Base-by-base conservation (phyloP, 805 yeast species). In the Grigorovia yakushimaensis region DNA sequence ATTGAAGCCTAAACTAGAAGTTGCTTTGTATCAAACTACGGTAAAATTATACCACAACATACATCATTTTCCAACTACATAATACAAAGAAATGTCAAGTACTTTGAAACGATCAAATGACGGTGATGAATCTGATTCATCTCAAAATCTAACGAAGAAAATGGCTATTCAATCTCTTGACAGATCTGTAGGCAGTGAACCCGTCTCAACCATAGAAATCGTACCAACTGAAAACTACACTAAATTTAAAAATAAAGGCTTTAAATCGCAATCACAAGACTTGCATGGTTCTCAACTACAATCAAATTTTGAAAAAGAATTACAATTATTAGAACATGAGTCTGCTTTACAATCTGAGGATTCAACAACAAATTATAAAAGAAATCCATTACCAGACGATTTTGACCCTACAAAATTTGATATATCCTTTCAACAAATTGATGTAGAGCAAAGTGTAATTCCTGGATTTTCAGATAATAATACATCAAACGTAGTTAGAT, bases 351-450 rank as follows among this genome's bases (percentile, higher is more conserved):
- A 39, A 51, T 61, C 44, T 30, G 60, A 48, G 37, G 54, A 27
- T 59, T 58, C 40, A 59, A 33, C 37, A 33, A 73, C 68, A 44
- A 53, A 57, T 5, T 77, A 79, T 77, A 72, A 76, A 50, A 73
- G 91, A 52, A 84, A 93, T 0, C 70, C 74, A 0, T 56, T 79
- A 5, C 77, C 83, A 2, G 39, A 46, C 1, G 69, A 68, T 39
- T 79, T 82, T 52, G 69, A 74, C 46, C 73, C 82, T 2, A 55
- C 58, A 1, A 61, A 62, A 1, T 60, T 63, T 38, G 88, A 83
- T 56, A 72, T 84, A 23, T 72, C 76, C 1, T 89, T 89, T 62
- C 98, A 93, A 65, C 98, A 93, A 59, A 71, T 93, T 56, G 98
- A 93, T 64, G 96, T 95, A 1, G 98, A 93, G 58, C 98, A 93